Evolutionary conservation across 2,329 filamentous ascomycete species (phyloP), one percentile per base, ranked within the genome.

Genomic region (Epichloe glyceriae): DNA sequence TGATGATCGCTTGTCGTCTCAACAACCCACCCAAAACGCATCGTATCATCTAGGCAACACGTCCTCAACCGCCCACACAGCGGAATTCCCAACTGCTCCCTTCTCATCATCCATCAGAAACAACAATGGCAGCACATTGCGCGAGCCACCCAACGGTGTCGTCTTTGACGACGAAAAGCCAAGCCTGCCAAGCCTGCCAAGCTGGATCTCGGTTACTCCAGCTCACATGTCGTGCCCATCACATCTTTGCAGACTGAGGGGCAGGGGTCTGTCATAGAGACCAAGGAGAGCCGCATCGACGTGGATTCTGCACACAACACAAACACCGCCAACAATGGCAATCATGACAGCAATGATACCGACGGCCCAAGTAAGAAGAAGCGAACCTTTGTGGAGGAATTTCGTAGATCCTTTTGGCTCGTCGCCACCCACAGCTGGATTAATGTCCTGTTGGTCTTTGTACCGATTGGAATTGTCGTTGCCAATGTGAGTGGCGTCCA

Each of bases 391-490:
- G 54, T 69, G 38, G 63, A 67, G 51, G 74, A 79, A 58, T 69
- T 78, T 57, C 72, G 74, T 57, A 71, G 73, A 53, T 69, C 69
- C 20, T 68, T 70, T 55, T 67, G 71, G 61, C 79, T 82, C 63
- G 67, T 74, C 56, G 75, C 90, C 55, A 75, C 82, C 42, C 80
- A 86, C 63, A 88, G 82, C 71, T 88, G 83, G 78, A 72, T 91
- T 70, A 91, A 93, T 64, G 60, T 88, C 50, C 71, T 91, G 57
- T 72, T 91, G 55, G 68, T 90, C 50, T 89, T 89, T 61, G 86
- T 91, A 33, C 87, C 86, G 7, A 73, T 86, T 49, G 87, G 86
- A 58, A 90, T 93, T 60, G 74, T 75, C 53, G 74, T 82, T 51
- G 73, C 84, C 51, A 70, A 75, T 50, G 64, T 80, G 30, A 61